Evolutionary conservation across 2,329 filamentous ascomycete genomes (phyloP).

Genomic region (Podosphaera aphanis): DNA sequence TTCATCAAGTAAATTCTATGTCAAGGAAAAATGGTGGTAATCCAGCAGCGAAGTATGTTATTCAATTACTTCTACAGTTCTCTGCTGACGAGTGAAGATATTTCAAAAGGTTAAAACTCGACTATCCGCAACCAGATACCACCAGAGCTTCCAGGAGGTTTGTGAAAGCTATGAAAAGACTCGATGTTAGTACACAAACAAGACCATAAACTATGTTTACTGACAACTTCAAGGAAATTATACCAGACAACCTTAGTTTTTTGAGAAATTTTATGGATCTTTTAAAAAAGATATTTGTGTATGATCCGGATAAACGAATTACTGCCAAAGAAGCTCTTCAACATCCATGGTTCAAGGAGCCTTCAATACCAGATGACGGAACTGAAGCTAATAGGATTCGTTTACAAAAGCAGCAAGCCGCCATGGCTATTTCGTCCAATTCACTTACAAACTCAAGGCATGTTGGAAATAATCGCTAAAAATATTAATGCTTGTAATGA

Average conservation of each 20-base stretch:
- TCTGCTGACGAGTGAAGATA: slow-evolving; percentile 27
- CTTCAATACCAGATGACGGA: slow-evolving; percentile 38
- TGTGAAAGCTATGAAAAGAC: slow-evolving; percentile 47
- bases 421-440: slow-evolving; percentile 4
- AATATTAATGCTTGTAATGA: slow-evolving; percentile 8
- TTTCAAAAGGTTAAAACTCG: slow-evolving; percentile 40
- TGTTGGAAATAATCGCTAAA: slow-evolving; percentile 13
- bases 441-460: slow-evolving; percentile 5
- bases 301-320: slow-evolving; percentile 40
- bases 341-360: slow-evolving; percentile 45
- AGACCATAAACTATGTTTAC: background rate
- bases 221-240: slow-evolving; percentile 30
- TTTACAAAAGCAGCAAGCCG: slow-evolving; percentile 11
- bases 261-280: slow-evolving; percentile 39
- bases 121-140: slow-evolving; percentile 40
- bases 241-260: slow-evolving; percentile 34
- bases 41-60: slow-evolving; percentile 37
- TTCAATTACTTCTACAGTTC: background rate
- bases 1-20: slow-evolving; percentile 32
- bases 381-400: slow-evolving; percentile 44
- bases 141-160: slow-evolving; percentile 40
- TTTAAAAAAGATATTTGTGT: slow-evolving; percentile 42
- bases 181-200: slow-evolving; percentile 26
- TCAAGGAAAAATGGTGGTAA: slow-evolving; percentile 32
- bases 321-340: slow-evolving; percentile 42